Evolutionary conservation across 306 rosid species (phyloP).

Genomic region (Potentilla sterilis): DNA sequence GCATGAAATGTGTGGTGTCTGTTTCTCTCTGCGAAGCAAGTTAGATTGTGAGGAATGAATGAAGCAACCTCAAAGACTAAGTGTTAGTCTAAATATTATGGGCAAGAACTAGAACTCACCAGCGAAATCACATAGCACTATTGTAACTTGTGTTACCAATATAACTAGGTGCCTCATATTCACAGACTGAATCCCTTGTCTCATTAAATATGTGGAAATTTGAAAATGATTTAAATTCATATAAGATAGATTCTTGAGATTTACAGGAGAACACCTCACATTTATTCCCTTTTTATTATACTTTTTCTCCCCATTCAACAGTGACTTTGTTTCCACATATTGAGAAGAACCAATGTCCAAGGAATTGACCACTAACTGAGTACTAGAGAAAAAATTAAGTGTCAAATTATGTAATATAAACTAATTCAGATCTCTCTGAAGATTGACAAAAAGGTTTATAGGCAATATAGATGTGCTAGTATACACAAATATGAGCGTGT

Average conservation of each 20-base stretch:
- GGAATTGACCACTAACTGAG: not conserved
- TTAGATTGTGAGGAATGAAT: slow-evolving; percentile 10
- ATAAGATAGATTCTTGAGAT: not conserved
- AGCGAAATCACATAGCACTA: not conserved
- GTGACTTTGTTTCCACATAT: not conserved
- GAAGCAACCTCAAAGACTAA: slow-evolving; percentile 1
- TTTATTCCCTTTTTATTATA: not conserved
- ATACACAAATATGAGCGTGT: not conserved
- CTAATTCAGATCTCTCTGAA: not conserved
- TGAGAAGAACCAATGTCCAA: not conserved
- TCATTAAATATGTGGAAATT: not conserved
- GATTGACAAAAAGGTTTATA: not conserved
- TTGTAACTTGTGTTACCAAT: not conserved
- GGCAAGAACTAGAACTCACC: not conserved
- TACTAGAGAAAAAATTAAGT: not conserved
- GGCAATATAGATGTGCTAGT: not conserved
- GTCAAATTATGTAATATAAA: not conserved
- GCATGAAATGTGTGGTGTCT: slow-evolving; percentile 87
- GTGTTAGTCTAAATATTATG: not conserved
- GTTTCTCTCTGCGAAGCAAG: slow-evolving; percentile 70
- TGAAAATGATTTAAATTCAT: not conserved
- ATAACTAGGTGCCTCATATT: not conserved
- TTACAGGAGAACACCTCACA: no score
- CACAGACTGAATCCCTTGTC: not conserved
- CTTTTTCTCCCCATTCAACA: not conserved